These are phyloP conservation scores for Aspergillus flavus DNA, from an alignment of 2,329 filamentous ascomycete genomes.

Conservation along the genomic window DNA sequence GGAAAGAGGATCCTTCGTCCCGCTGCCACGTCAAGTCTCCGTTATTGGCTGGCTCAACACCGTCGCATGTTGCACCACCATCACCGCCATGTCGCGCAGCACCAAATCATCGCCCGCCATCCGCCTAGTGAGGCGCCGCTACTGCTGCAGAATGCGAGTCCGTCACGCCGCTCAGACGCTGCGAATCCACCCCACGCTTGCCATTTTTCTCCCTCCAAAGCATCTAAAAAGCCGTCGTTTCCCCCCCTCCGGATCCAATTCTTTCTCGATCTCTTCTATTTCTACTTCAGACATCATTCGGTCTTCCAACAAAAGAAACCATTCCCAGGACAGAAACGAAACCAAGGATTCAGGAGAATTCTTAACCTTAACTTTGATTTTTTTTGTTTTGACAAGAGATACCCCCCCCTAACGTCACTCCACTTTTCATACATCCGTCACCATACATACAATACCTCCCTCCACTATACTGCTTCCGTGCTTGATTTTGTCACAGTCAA, in stretches of 20 bases:
- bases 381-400: not conserved
- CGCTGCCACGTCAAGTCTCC: constrained; percentile 25
- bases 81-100: constrained; percentile 25
- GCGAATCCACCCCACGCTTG: constrained; percentile 19
- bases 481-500: constrained; percentile 26
- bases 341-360: not conserved
- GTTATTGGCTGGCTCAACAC: constrained; percentile 21
- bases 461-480: constrained; percentile 20
- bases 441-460: not conserved
- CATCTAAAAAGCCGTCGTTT: constrained; percentile 20
- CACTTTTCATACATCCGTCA: not conserved
- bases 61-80: constrained; percentile 21
- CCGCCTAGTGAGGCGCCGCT: constrained; percentile 18
- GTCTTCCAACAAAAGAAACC: constrained; percentile 16
- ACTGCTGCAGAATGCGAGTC: constrained; percentile 19
- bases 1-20: not conserved
- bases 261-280: constrained; percentile 16
- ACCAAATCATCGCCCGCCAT: constrained; percentile 22
- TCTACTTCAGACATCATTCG: constrained; percentile 12
- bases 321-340: constrained; percentile 2
- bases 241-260: constrained; percentile 14
- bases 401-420: not conserved
- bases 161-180: constrained; percentile 19
- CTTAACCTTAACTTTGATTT: not conserved
- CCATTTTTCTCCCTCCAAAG: constrained; percentile 10